Evolutionary conservation across 2,329 filamentous ascomycete genomes (phyloP).

Genomic region (Colletotrichum truncatum): DNA sequence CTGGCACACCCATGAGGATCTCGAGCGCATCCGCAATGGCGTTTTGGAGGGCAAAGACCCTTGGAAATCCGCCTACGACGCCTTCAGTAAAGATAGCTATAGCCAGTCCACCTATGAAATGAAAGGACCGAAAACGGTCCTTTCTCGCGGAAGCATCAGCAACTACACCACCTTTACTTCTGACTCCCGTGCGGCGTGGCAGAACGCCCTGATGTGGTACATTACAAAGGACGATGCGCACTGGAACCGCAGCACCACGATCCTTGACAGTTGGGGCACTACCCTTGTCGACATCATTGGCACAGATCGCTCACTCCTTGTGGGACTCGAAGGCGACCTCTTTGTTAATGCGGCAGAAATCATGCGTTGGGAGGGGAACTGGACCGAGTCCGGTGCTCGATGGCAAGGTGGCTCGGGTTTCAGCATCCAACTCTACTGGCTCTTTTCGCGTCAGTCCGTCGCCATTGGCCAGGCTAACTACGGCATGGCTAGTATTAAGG

Average conservation of each 20-base stretch:
- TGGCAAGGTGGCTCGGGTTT: constrained; percentile 47
- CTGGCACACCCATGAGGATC: constrained; percentile 26
- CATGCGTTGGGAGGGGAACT: constrained; percentile 52
- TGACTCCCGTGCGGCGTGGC: constrained; percentile 48
- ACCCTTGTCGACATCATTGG: constrained; percentile 44
- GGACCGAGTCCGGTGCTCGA: constrained; percentile 45
- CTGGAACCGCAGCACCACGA: constrained; percentile 43
- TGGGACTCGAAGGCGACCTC: constrained; percentile 49
- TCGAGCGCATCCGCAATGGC: constrained; percentile 17
- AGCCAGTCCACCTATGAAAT: constrained; percentile 36
- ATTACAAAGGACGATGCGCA: constrained; percentile 47
- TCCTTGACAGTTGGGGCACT: constrained; percentile 47
- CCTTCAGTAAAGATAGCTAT: constrained; percentile 21
- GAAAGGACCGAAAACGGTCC: constrained; percentile 40
- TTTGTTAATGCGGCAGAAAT: constrained; percentile 54
- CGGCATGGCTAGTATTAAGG: constrained; percentile 49
- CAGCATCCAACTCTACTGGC: constrained; percentile 50
- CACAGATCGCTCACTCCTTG: constrained; percentile 44
- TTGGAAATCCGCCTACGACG: constrained; percentile 6
- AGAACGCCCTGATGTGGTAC: constrained; percentile 53
- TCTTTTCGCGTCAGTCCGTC: constrained; percentile 47
- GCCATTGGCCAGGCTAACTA: constrained; percentile 53
- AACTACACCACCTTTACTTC: constrained; percentile 47
- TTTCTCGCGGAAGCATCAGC: constrained; percentile 41
- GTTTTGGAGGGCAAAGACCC: constrained; percentile 13